phyloP scores from a whole-genome alignment of 495 filamentous ascomycete genomes.

The Trichoderma virens region DNA sequence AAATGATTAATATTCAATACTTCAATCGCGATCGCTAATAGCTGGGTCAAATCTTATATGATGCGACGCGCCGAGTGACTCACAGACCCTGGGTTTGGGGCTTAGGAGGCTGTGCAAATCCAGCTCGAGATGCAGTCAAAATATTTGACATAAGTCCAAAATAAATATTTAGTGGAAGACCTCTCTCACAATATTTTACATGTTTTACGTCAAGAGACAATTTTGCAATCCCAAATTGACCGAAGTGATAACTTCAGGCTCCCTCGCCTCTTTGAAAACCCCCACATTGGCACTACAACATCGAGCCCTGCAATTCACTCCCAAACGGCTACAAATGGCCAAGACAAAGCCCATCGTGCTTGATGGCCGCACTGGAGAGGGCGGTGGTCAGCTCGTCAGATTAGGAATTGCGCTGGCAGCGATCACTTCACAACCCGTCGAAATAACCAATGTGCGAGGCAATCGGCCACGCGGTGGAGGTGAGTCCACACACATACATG shows the following conservation, averaged over 20 bases:
- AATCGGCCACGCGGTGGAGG: slow-evolving; percentile 46
- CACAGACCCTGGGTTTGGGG: neutral
- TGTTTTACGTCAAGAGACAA: too few relatives aligned
- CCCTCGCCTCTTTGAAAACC: too few relatives aligned
- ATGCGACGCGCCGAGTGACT: neutral
- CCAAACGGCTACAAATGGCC: neutral
- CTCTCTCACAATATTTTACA: too few relatives aligned
- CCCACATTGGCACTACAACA: too few relatives aligned
- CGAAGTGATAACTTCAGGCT: too few relatives aligned
- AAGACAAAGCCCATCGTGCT: slow-evolving; percentile 29
- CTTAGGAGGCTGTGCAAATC: slow-evolving; percentile 2
- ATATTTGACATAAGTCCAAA: too few relatives aligned
- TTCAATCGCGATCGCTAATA: too few relatives aligned
- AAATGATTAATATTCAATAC: too few relatives aligned
- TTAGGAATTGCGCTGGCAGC: slow-evolving; percentile 63
- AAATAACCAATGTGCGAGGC: slow-evolving; percentile 61
- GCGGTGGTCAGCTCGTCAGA: slow-evolving; percentile 76
- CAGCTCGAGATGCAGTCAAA: neutral
- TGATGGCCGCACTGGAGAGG: slow-evolving; percentile 70
- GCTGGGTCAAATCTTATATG: neutral
- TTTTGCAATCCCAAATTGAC: too few relatives aligned
- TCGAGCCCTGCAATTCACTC: too few relatives aligned
- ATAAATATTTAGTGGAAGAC: too few relatives aligned
- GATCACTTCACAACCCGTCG: slow-evolving; percentile 55
- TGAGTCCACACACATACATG: slow-evolving; percentile 15